These are phyloP conservation scores for Gardenia jasminoides DNA, from an alignment of 257 asterid species.

Conservation along the genomic window DNA sequence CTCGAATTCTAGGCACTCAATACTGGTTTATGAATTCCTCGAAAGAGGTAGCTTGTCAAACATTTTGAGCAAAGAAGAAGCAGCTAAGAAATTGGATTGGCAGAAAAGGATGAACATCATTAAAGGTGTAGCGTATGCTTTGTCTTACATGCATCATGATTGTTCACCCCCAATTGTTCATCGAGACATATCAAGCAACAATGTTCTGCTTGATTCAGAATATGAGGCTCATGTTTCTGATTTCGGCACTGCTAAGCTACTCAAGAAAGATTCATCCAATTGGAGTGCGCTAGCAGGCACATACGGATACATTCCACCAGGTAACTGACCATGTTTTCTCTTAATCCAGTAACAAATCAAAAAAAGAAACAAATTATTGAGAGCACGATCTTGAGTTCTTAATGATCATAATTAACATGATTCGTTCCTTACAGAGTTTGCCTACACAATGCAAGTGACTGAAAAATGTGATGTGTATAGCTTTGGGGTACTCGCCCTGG, in stretches of 20 bases:
- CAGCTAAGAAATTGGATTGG: conserved; percentile 29
- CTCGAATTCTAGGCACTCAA: conserved; percentile 26
- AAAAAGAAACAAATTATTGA: neutral
- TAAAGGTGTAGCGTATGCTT: conserved; percentile 35
- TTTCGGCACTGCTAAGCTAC: conserved; percentile 40
- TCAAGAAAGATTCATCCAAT: conserved; percentile 32
- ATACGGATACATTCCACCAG: conserved; percentile 44
- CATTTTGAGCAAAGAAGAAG: conserved; percentile 15
- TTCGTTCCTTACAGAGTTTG: conserved; percentile 18
- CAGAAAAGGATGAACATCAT: conserved; percentile 30
- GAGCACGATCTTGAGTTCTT: neutral
- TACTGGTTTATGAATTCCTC: conserved; percentile 37
- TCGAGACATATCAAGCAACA: conserved; percentile 41
- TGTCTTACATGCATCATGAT: conserved; percentile 43
- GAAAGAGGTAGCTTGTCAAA: conserved; percentile 33
- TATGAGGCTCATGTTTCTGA: conserved; percentile 39
- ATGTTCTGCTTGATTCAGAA: conserved; percentile 31
- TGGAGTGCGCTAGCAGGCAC: conserved; percentile 43
- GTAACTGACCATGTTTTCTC: conserved; percentile 8
- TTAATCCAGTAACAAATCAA: neutral
- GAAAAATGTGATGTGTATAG: conserved; percentile 40
- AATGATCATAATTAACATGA: no score
- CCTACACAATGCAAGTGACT: conserved; percentile 29
- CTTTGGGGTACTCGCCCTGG: conserved; percentile 35
- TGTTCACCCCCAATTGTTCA: conserved; percentile 46